Evolutionary conservation across 2,329 filamentous ascomycete genomes (phyloP).

Genomic region (Cadophora luteo-olivacea): DNA sequence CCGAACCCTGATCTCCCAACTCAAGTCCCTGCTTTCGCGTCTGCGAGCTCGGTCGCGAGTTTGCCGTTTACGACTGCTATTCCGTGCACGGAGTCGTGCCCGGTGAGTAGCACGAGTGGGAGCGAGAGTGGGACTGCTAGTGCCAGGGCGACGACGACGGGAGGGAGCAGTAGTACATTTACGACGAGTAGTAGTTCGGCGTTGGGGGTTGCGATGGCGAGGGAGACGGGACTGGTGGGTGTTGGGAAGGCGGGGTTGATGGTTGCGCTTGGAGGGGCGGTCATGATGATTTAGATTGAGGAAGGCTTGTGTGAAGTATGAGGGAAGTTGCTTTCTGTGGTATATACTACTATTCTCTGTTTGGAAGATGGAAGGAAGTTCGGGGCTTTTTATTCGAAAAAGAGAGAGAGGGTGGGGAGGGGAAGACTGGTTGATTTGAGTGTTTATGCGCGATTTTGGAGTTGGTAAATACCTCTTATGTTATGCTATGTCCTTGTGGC

Average conservation of each 20-base stretch:
- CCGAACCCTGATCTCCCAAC: slow-evolving; percentile 49
- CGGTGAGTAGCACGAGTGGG: slow-evolving; percentile 39
- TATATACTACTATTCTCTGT: not conserved
- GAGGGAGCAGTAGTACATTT: slow-evolving; percentile 22
- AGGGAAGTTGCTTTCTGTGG: not conserved
- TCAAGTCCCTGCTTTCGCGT: slow-evolving; percentile 47
- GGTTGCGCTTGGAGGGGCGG: slow-evolving; percentile 34
- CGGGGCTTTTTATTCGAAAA: not conserved
- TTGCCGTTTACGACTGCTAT: slow-evolving; percentile 51
- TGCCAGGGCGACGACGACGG: slow-evolving; percentile 22
- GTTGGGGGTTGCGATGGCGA: slow-evolving; percentile 25
- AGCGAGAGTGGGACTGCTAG: slow-evolving; percentile 30
- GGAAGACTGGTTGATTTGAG: not conserved
- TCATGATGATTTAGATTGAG: slow-evolving; percentile 32
- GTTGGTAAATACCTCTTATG: slow-evolving; percentile 1
- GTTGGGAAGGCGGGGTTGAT: slow-evolving; percentile 28
- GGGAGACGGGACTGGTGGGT: slow-evolving; percentile 30
- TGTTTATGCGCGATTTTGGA: not conserved
- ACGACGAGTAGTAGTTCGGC: slow-evolving; percentile 8
- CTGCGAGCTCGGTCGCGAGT: slow-evolving; percentile 33
- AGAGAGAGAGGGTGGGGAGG: not conserved
- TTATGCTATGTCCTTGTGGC: not conserved
- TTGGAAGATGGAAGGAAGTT: not conserved
- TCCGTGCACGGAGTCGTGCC: slow-evolving; percentile 51
- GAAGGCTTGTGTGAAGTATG: too few relatives aligned